Base-by-base conservation (phyloP, 2,329 filamentous ascomycete genomes). In the Diaporthe ampelina region DNA sequence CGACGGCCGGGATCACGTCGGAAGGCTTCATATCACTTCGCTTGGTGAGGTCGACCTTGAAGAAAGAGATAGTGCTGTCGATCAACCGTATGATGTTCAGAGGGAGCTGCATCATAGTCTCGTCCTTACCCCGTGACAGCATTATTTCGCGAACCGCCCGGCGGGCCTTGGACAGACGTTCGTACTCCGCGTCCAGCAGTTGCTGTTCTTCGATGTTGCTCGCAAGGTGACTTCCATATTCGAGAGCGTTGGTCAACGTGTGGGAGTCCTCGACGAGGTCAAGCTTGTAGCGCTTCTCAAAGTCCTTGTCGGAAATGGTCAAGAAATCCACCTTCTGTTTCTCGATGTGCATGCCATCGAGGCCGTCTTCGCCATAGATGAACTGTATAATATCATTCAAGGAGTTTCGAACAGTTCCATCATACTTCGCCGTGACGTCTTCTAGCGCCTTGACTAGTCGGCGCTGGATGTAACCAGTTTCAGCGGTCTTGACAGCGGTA, bases 381-480 rank as follows among this genome's bases (percentile, higher is more conserved):
- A 99, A 99, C 81, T 99, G 96, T 72, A 99, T 93, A 76, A 99
- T 94, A 79, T 99, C 97, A 59, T 97, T 97, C 58, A 98, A 89
- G 2, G 97, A 99, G 84, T 99, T 99, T 75, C 97, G 93, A 37
- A 99, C 95, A 8, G 97, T 99, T 76, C 96, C 96, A 80, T 99
- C 97, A 81, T 99, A 99, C 81, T 97, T 97, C 75, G 96, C 95
- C 87, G 96, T 98, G 70, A 98, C 93, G 83, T 99, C 97, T 88
- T 99, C 97, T 4, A 99, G 90, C 15, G 97, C 97, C 86, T 99
- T 99, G 81, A 99, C 97, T 59, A 99, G 90, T 88, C 97, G 95
- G 86, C 97, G 94, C 85, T 99, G 97, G 78, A 99, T 99, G 83
- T 99, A 99, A 85, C 97, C 97, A 74, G 97, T 99, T 85, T 99